Evolutionary conservation across 257 asterid genomes (phyloP), one percentile per base, ranked within the genome.

Genomic region (Henckelia pumila): DNA sequence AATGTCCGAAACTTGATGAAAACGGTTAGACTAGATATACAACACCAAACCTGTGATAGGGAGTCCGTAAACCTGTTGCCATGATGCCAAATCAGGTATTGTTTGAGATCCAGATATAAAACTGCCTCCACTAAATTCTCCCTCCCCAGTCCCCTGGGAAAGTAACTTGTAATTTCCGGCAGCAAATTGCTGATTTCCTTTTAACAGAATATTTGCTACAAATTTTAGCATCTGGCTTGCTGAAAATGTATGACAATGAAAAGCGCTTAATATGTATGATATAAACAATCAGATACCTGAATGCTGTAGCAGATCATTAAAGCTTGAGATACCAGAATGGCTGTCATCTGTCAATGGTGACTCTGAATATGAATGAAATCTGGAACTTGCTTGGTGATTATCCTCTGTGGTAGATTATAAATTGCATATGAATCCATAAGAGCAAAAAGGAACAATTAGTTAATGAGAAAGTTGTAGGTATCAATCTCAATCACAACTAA

Each of bases 381-480:
- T 75, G 71, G 96, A 81, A 71, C 83, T 82, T 61, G 75, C 82
- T 69, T 81, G 96, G 61, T 83, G 85, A 79, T 71, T 84, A 76
- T 82, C 85, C 70, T 82, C 98, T 83, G 88, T 77, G 77, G 67
- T 75, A 40, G 73, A 61, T 67, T 75, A 72, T 52, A 63, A 9
- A 50, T 20, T 33, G 61, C 50, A 8, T 30, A 71, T 56, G 68
- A 29, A 57, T 71, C 63, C 68, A 80, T 59, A 63, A 26, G 63
- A 69, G 57, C 68, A 74, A 66, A 1, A 70, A 53, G 63, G 70
- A 70, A 61, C 5, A 72, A 52, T 29, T 35, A 61, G 24, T 20
- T 55, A 65, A 52, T 61, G 30, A 66, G 65, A 8, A 2, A 30
- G 61, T 44, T 61, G 53, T 64, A 47, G 22, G 11, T 63, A 59